Percentiles rank a stretch among this genome's conserved stretches.
phyloP scores from a whole-genome alignment of 345 rosid genomes.

The Ceriops decandra region DNA sequence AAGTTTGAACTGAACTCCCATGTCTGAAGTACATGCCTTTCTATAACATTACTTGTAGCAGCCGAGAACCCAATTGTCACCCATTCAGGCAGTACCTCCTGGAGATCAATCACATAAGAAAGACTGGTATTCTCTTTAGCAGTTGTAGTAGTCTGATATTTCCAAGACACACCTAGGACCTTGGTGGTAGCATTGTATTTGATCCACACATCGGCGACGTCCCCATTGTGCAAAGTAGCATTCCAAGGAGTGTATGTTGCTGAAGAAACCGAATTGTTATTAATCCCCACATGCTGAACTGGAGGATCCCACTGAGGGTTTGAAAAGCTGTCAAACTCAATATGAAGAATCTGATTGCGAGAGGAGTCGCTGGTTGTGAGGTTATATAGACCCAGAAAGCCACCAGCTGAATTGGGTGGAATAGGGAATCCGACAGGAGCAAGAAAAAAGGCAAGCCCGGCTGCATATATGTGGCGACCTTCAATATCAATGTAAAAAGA shows the following conservation, averaged over 20 bases:
- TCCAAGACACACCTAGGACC: conserved; percentile 36
- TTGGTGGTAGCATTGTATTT: conserved; percentile 30
- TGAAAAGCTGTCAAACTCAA: conserved; percentile 32
- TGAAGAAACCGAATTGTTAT: conserved; percentile 33
- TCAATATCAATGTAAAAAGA: conserved; percentile 25
- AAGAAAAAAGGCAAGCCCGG: conserved; percentile 41
- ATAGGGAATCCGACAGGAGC: conserved; percentile 37
- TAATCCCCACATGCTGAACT: conserved; percentile 41
- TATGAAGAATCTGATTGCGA: conserved; percentile 18
- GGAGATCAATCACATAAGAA: conserved; percentile 26
- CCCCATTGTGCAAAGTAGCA: conserved; percentile 34
- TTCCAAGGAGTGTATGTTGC: conserved; percentile 35
- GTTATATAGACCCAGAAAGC: conserved; percentile 41
- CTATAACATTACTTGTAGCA: conserved; percentile 17
- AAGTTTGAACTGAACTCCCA: conserved; percentile 46
- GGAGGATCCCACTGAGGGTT: conserved; percentile 36
- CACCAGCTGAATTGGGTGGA: conserved; percentile 41
- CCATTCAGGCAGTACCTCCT: conserved; percentile 30
- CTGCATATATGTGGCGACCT: background rate
- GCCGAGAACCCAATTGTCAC: conserved; percentile 40
- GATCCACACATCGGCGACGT: conserved; percentile 26
- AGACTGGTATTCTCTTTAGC: conserved; percentile 24
- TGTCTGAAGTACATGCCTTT: conserved; percentile 22
- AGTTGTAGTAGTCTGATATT: conserved; percentile 10
- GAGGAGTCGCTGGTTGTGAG: conserved; percentile 16